Percentiles rank a stretch among this genome's conserved stretches.
Evolutionary conservation across 192 early-diverging fungal species (phyloP).

Genomic region (Anaeromyces robustus): DNA sequence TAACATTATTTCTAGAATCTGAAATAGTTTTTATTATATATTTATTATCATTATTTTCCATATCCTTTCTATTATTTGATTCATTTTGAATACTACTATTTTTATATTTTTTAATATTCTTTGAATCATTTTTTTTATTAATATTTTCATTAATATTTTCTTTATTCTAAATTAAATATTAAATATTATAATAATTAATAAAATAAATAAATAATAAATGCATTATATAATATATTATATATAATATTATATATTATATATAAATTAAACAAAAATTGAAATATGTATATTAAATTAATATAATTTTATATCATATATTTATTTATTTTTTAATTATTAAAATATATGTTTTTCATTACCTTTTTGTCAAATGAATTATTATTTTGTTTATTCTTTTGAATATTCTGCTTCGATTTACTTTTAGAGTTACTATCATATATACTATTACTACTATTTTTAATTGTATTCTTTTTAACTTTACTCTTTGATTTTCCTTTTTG

Average conservation of each 20-base stretch:
- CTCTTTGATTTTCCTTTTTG: neutral
- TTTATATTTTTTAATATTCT: neutral
- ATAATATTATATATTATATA: no score
- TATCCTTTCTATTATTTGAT: neutral
- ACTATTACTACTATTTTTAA: neutral
- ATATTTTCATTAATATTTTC: neutral
- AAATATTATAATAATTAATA: no score
- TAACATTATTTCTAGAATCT: no score
- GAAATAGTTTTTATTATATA: neutral
- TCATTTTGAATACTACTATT: neutral
- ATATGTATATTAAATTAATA: no score
- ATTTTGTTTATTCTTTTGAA: neutral
- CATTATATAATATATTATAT: no score
- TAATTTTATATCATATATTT: no score
- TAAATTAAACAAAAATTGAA: no score
- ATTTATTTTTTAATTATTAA: no score
- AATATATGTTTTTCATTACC: neutral
- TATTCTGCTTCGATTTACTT: neutral
- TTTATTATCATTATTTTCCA: neutral
- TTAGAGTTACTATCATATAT: neutral
- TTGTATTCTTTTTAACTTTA: neutral
- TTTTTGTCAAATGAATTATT: neutral
- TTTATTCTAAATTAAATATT: neutral
- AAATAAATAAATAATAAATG: no score
- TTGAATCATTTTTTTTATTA: neutral